These are phyloP conservation scores for Xerocomus nothofagi DNA, from an alignment of 1,284 basidiomycete species.

Conservation along the genomic window DNA sequence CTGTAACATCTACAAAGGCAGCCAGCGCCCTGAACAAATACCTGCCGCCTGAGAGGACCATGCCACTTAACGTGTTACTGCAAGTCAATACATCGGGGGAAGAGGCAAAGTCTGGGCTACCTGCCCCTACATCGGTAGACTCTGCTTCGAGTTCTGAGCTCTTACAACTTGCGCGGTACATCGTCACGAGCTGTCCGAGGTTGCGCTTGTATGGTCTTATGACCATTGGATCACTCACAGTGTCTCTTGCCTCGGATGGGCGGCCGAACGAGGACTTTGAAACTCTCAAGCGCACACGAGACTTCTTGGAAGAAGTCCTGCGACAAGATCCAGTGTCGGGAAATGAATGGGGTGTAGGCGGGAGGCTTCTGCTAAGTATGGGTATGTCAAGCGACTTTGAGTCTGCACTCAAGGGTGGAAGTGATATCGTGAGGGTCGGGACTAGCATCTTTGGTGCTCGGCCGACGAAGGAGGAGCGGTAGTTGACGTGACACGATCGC, in stretches of 20 bases:
- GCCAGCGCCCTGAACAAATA: slow-evolving; percentile 84
- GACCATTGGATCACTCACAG: slow-evolving; percentile 89
- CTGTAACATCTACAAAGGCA: slow-evolving; percentile 84
- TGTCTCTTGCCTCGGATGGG: slow-evolving; percentile 57
- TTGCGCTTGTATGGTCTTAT: slow-evolving; percentile 86
- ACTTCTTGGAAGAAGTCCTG: slow-evolving; percentile 52
- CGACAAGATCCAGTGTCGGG: slow-evolving; percentile 32
- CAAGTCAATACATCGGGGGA: slow-evolving; percentile 97
- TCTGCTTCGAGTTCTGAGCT: slow-evolving; percentile 48
- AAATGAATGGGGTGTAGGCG: slow-evolving; percentile 52
- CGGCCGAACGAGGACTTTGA: slow-evolving; percentile 86
- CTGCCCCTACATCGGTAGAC: slow-evolving; percentile 43
- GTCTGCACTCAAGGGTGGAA: slow-evolving; percentile 80
- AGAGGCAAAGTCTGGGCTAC: slow-evolving; percentile 84
- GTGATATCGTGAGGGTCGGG: slow-evolving; percentile 89
- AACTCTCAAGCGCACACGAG: slow-evolving; percentile 63
- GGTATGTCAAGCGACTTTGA: slow-evolving; percentile 98
- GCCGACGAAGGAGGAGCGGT: slow-evolving; percentile 47
- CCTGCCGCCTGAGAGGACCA: slow-evolving; percentile 51
- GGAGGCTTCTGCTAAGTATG: slow-evolving; percentile 85
- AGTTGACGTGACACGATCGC: slow-evolving; percentile 20
- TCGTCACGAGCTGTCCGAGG: slow-evolving; percentile 72
- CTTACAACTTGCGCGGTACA: slow-evolving; percentile 66
- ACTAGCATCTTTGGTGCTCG: slow-evolving; percentile 87
- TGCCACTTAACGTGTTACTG: slow-evolving; percentile 66